Conservation (phyloP, 352 stramenopile species). For the Globisporangium emineosum region DNA sequence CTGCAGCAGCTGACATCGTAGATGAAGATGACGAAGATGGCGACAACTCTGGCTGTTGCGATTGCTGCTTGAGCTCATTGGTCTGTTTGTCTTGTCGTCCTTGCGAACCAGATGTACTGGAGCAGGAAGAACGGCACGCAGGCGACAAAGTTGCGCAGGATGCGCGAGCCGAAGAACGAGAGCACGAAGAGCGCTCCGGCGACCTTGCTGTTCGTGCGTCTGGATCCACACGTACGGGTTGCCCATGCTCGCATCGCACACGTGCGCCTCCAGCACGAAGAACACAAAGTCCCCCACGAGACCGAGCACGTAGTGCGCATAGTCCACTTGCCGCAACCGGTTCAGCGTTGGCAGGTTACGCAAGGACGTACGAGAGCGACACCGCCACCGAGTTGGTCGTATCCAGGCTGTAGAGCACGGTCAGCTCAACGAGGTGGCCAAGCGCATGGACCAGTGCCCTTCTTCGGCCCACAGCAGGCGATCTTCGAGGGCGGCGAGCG, state of each 20-base stretch:
- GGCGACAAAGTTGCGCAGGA: slow-evolving; percentile 50
- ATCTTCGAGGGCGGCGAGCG: slow-evolving; percentile 80
- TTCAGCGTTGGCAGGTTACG: slow-evolving; percentile 31
- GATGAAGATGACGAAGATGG: background rate
- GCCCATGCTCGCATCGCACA: slow-evolving; percentile 47
- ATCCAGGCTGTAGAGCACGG: slow-evolving; percentile 43
- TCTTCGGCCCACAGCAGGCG: slow-evolving; percentile 72
- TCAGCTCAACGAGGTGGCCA: slow-evolving; percentile 63
- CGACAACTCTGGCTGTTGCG: background rate
- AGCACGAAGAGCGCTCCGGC: slow-evolving; percentile 52
- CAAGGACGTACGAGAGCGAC: slow-evolving; percentile 68
- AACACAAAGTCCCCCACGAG: slow-evolving; percentile 61
- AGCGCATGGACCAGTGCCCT: slow-evolving; percentile 63
- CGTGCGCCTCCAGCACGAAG: slow-evolving; percentile 51
- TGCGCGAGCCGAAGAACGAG: slow-evolving; percentile 68
- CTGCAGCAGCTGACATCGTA: background rate
- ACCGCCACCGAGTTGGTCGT: slow-evolving; percentile 55
- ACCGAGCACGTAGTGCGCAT: slow-evolving; percentile 62
- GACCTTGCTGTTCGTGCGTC: slow-evolving; percentile 60
- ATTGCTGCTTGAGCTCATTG: background rate
- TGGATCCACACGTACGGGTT: slow-evolving; percentile 85
- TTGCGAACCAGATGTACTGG: slow-evolving; percentile 71
- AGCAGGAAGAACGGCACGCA: slow-evolving; percentile 67
- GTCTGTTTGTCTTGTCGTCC: background rate
- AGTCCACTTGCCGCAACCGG: slow-evolving; percentile 63